Conservation (phyloP, 768 basidiomycete species). For the Hortiboletus flavorubellus region DNA sequence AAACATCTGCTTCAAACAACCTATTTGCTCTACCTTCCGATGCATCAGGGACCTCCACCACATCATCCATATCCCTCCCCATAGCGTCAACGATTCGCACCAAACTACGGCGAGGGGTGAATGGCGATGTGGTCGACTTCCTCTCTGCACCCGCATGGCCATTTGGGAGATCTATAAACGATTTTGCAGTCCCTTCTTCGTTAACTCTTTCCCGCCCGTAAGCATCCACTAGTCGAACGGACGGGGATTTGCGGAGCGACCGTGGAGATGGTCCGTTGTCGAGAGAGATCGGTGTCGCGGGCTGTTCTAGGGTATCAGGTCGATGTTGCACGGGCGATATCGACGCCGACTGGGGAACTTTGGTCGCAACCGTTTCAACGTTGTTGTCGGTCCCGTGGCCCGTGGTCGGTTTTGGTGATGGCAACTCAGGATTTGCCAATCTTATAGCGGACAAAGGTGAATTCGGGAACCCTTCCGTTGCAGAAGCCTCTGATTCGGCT, state of each 20-base stretch:
- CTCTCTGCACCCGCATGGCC: constrained; percentile 18
- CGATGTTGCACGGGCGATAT: constrained; percentile 5
- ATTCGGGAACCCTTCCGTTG: constrained; percentile 24
- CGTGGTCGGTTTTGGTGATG: constrained; percentile 1
- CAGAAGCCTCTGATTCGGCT: constrained; percentile 33
- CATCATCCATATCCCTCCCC: constrained; percentile 54
- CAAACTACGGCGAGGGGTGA: constrained; percentile 32
- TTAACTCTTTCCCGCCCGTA: constrained; percentile 51
- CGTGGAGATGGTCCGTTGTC: constrained; percentile 27
- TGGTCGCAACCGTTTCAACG: constrained; percentile 4
- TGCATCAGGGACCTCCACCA: constrained; percentile 32
- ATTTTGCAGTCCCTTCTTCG: constrained; percentile 6
- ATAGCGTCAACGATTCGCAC: constrained; percentile 68
- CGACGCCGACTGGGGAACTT: background rate
- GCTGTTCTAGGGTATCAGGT: constrained; percentile 22
- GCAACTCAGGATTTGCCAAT: constrained; percentile 22
- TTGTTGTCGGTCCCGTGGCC: constrained; percentile 7
- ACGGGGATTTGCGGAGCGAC: constrained; percentile 45
- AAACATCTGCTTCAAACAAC: constrained; percentile 20
- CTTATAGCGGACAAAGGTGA: constrained; percentile 29
- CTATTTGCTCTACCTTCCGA: constrained; percentile 15
- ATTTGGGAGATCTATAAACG: constrained; percentile 1
- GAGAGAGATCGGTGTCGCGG: constrained; percentile 25
- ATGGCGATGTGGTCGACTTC: constrained; percentile 12
- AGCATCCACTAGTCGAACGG: constrained; percentile 67